Conservation (phyloP, 139 green algal species). For the Micractinium sp. region DNA sequence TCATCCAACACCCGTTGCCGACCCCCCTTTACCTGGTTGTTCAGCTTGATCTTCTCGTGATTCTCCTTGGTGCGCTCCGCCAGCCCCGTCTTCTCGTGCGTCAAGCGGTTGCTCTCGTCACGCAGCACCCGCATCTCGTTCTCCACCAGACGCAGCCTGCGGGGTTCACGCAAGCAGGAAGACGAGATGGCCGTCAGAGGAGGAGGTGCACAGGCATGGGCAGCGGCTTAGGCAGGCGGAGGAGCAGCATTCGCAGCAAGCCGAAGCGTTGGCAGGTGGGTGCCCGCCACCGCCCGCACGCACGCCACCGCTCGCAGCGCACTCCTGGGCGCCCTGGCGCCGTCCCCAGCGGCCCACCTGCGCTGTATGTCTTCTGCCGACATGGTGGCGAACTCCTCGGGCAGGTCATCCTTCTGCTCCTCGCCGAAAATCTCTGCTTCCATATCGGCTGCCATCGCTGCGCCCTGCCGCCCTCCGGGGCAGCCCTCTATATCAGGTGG, state of each 20-base stretch:
- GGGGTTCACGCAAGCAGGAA: background rate
- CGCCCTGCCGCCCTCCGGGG: background rate
- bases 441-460: background rate
- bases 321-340: background rate
- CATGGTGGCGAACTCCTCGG: constrained; percentile 91
- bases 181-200: background rate
- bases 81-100: constrained; percentile 80
- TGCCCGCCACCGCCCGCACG: too few relatives aligned
- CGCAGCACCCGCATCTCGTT: constrained; percentile 98
- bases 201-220: background rate
- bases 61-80: constrained; percentile 92
- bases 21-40: constrained; percentile 83
- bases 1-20: too few relatives aligned
- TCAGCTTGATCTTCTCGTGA: constrained; percentile 98
- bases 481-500: background rate
- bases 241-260: background rate
- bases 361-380: constrained; percentile 86
- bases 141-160: constrained; percentile 87
- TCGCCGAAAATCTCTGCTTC: constrained; percentile 50
- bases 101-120: constrained; percentile 90
- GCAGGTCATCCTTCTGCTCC: constrained; percentile 70
- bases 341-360: constrained; percentile 8
- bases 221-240: background rate
- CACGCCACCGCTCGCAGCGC: background rate
- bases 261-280: too few relatives aligned